Percentiles rank a stretch among this genome's conserved stretches.
These are phyloP conservation scores for Penicillium paxilli DNA, from an alignment of 495 filamentous ascomycete genomes.

Conservation along the genomic window DNA sequence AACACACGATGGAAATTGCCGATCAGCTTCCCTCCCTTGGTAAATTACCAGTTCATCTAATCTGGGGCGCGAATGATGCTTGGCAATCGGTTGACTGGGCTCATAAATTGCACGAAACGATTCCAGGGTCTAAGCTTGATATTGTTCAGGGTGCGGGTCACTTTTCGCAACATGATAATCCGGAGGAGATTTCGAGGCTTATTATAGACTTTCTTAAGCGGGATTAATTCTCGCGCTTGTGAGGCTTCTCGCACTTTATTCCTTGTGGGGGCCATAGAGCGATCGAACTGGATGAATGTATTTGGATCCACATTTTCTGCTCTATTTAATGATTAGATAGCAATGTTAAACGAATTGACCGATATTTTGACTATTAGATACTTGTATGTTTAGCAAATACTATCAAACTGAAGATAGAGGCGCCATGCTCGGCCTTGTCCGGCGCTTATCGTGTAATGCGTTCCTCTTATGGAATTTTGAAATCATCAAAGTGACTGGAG, in stretches of 20 bases:
- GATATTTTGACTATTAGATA: no score
- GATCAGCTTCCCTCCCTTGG: conserved; percentile 3
- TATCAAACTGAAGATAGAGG: no score
- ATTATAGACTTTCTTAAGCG: not conserved
- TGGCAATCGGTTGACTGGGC: conserved; percentile 16
- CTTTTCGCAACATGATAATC: conserved; percentile 14
- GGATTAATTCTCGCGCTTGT: not conserved
- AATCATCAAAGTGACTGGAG: no score
- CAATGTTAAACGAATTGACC: no score
- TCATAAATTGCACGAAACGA: conserved; percentile 5
- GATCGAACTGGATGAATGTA: no score
- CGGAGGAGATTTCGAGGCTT: conserved; percentile 3
- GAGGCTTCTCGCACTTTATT: not conserved
- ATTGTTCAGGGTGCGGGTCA: conserved; percentile 9
- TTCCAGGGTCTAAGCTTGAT: conserved; percentile 10
- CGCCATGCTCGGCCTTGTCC: no score
- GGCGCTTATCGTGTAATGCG: no score
- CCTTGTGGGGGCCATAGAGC: no score
- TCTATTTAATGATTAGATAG: no score
- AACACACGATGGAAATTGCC: conserved; percentile 14
- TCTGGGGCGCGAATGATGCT: conserved; percentile 14
- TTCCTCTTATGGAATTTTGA: no score
- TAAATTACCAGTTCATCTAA: conserved; percentile 6
- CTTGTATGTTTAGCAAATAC: no score
- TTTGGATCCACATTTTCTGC: no score